Evolutionary conservation across 2,329 filamentous ascomycete species (phyloP).

Genomic region (Orbilia javanica): DNA sequence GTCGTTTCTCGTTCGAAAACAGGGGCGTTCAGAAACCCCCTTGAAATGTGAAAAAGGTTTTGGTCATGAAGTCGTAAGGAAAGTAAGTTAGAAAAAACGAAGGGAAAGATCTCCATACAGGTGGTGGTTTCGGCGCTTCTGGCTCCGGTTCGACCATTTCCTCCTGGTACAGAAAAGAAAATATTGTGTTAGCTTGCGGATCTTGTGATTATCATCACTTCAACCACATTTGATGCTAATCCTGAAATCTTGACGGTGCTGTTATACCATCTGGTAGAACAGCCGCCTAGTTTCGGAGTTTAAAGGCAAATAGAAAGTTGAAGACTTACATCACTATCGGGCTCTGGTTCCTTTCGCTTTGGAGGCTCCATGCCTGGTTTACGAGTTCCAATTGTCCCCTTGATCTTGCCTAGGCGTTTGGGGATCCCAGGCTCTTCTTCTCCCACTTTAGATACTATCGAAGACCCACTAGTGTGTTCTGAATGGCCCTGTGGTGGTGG

Average conservation of each 20-base stretch:
- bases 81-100: slow-evolving; percentile 6
- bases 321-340: slow-evolving; percentile 55
- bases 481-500: neutral
- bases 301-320: slow-evolving; percentile 15
- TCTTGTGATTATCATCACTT: slow-evolving; percentile 25
- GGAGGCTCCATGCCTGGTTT: slow-evolving; percentile 33
- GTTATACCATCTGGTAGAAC: slow-evolving; percentile 1
- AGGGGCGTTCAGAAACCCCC: neutral
- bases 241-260: neutral
- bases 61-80: neutral
- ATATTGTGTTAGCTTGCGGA: slow-evolving; percentile 35
- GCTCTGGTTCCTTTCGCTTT: slow-evolving; percentile 51
- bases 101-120: slow-evolving; percentile 44
- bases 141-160: slow-evolving; percentile 54
- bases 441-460: neutral
- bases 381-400: slow-evolving; percentile 51
- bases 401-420: slow-evolving; percentile 52
- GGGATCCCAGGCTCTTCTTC: slow-evolving; percentile 29
- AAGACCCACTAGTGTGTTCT: neutral
- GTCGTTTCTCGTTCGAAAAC: neutral
- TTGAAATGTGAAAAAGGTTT: slow-evolving; percentile 12
- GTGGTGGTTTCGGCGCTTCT: slow-evolving; percentile 51
- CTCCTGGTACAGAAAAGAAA: slow-evolving; percentile 39
- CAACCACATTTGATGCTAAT: slow-evolving; percentile 12
- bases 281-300: slow-evolving; percentile 17